These are phyloP conservation scores for Atkinsonella texensis DNA, from an alignment of 2,329 filamentous ascomycete species.

Conservation along the genomic window DNA sequence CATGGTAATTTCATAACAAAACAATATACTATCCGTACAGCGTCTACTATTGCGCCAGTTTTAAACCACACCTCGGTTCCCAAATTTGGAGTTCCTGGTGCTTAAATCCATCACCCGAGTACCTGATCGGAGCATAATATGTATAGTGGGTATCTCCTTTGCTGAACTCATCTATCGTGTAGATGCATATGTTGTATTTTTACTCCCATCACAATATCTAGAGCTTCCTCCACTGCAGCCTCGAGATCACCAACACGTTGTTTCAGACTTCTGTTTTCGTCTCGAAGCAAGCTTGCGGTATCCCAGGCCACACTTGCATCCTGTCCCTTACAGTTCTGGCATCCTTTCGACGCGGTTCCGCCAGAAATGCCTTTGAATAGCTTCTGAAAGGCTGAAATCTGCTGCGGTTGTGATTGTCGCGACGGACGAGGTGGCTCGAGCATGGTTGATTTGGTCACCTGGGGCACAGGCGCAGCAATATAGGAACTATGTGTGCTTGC, in stretches of 20 bases:
- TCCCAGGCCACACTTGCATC: slow-evolving; percentile 52
- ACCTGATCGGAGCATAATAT: background rate
- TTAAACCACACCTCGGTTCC: background rate
- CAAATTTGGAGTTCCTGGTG: background rate
- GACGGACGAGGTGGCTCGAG: slow-evolving; percentile 17
- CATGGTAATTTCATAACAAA: background rate
- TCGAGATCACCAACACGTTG: slow-evolving; percentile 46
- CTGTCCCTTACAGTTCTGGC: slow-evolving; percentile 45
- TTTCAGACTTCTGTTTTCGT: slow-evolving; percentile 52
- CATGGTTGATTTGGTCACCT: slow-evolving; percentile 14
- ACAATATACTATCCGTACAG: background rate
- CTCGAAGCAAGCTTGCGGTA: slow-evolving; percentile 47
- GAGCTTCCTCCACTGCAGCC: slow-evolving; percentile 45
- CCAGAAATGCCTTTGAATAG: slow-evolving; percentile 30
- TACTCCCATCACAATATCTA: slow-evolving; percentile 47
- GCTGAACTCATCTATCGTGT: background rate
- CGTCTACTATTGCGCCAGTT: background rate
- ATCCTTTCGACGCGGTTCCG: slow-evolving; percentile 23
- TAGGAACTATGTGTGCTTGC: background rate
- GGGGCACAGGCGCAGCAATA: slow-evolving; percentile 5
- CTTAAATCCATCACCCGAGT: background rate
- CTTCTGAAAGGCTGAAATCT: slow-evolving; percentile 28
- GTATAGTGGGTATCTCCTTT: background rate
- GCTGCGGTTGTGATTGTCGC: slow-evolving; percentile 22
- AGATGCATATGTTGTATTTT: background rate